These are phyloP conservation scores for Aspergillus jensenii DNA, from an alignment of 2,329 filamentous ascomycete genomes.

Conservation along the genomic window DNA sequence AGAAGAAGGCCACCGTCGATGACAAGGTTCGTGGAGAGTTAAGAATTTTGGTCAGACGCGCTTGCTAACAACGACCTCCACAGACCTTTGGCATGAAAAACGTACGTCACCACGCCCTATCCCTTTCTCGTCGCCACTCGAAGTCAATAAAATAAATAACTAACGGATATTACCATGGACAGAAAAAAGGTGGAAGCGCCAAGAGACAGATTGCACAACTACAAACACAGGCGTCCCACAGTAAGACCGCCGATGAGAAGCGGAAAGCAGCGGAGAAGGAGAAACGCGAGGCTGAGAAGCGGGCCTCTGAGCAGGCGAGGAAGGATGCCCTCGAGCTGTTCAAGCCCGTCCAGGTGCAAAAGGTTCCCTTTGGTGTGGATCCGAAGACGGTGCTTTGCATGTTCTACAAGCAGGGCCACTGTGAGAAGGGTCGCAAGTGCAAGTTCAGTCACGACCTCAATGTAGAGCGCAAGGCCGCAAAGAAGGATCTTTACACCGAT, in stretches of 20 bases:
- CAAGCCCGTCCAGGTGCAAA: constrained; percentile 93
- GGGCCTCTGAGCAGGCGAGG: constrained; percentile 80
- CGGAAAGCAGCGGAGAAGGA: constrained; percentile 66
- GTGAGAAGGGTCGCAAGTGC: constrained; percentile 96
- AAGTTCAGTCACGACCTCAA: constrained; percentile 94
- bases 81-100: constrained; percentile 99
- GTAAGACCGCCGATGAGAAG: constrained; percentile 86
- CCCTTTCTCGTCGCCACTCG: not conserved
- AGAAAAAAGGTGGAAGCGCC: constrained; percentile 88
- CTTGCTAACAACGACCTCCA: constrained; percentile 11
- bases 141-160: constrained; percentile 12
- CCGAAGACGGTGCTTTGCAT: constrained; percentile 96
- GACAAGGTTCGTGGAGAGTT: constrained; percentile 62
- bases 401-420: constrained; percentile 96
- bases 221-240: constrained; percentile 67
- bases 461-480: constrained; percentile 87
- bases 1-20: constrained; percentile 61
- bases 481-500: constrained; percentile 89
- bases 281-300: constrained; percentile 80
- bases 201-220: constrained; percentile 90
- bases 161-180: constrained; percentile 20
- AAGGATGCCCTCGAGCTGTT: constrained; percentile 78
- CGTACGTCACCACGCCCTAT: constrained; percentile 38
- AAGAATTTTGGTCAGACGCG: constrained; percentile 11
- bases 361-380: constrained; percentile 95